These are phyloP conservation scores for Calocybe cyanea DNA, from an alignment of 768 basidiomycete species.

Conservation along the genomic window DNA sequence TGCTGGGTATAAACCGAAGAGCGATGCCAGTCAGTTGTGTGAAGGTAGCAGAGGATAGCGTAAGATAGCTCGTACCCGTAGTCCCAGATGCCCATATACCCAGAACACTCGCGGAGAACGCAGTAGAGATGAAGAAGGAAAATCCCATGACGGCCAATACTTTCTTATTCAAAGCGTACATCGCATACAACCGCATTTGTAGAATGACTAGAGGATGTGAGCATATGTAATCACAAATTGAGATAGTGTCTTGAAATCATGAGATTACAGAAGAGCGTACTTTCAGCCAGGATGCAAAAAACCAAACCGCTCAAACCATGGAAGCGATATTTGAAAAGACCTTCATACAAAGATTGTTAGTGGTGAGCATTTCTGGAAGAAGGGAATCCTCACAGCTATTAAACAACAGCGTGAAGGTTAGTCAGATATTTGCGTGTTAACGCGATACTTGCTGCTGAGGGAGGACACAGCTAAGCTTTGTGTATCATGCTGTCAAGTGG, in stretches of 20 bases:
- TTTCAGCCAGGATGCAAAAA: too few species aligned
- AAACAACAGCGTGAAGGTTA: slow-evolving; percentile 1
- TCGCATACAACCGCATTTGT: slow-evolving; percentile 58
- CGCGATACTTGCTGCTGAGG: slow-evolving; percentile 28
- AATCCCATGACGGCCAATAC: slow-evolving; percentile 44
- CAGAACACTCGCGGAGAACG: slow-evolving; percentile 35
- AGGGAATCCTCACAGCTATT: slow-evolving; percentile 14
- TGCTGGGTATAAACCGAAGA: slow-evolving; percentile 33
- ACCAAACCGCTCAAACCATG: too few species aligned
- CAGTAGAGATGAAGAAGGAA: slow-evolving; percentile 35
- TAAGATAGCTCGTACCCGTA: slow-evolving; percentile 37
- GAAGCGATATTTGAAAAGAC: slow-evolving; percentile 53
- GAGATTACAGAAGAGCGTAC: slow-evolving; percentile 21
- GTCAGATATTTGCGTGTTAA: neutral
- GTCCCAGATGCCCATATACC: slow-evolving; percentile 42
- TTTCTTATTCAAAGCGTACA: slow-evolving; percentile 51
- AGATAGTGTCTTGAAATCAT: neutral
- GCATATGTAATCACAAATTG: neutral
- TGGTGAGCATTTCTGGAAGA: too few species aligned
- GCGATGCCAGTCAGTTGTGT: slow-evolving; percentile 4
- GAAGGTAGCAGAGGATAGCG: neutral
- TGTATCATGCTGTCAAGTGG: too few species aligned
- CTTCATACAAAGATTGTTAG: slow-evolving; percentile 52
- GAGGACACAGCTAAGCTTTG: too few species aligned
- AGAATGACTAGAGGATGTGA: slow-evolving; percentile 40